Percentiles rank a stretch among this genome's conserved stretches.
Evolutionary conservation across 352 stramenopile genomes (phyloP).

Genomic region (Pythium coloratum): DNA sequence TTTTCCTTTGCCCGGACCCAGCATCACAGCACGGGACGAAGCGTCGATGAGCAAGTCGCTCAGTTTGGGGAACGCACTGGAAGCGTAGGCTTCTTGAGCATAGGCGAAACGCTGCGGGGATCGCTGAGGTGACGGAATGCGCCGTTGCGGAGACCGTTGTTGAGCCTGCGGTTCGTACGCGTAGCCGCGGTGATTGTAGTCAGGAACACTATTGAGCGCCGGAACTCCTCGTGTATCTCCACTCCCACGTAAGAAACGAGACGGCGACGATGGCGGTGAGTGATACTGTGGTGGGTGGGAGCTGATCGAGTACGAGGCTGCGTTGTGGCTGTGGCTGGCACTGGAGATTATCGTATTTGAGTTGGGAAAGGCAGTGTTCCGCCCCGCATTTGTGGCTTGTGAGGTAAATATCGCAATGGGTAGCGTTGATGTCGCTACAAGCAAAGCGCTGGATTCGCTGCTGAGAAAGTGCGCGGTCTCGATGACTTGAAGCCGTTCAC

Average conservation of each 20-base stretch:
- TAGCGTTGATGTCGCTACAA: neutral
- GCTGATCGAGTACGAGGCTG: neutral
- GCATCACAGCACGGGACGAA: slow-evolving; percentile 31
- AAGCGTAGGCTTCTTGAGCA: neutral
- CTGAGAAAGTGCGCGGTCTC: neutral
- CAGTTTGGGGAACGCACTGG: slow-evolving; percentile 24
- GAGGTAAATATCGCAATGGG: neutral
- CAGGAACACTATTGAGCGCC: neutral
- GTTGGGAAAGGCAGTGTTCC: neutral
- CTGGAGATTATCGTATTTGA: too few species aligned
- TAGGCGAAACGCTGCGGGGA: neutral
- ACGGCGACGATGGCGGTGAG: neutral
- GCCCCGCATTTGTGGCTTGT: neutral
- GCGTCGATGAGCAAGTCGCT: slow-evolving; percentile 51
- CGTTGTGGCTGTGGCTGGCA: neutral
- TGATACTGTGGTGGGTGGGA: neutral
- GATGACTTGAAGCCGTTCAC: slow-evolving; percentile 31
- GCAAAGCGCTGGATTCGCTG: neutral
- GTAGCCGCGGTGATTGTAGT: neutral
- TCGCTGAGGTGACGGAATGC: neutral
- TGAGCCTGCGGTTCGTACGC: neutral
- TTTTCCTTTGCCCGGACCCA: slow-evolving; percentile 27
- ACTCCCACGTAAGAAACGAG: neutral
- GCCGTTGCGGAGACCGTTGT: neutral
- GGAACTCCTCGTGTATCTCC: neutral